These are phyloP conservation scores for Erythrophleum fordii DNA, from an alignment of 306 rosid species.

Conservation along the genomic window DNA sequence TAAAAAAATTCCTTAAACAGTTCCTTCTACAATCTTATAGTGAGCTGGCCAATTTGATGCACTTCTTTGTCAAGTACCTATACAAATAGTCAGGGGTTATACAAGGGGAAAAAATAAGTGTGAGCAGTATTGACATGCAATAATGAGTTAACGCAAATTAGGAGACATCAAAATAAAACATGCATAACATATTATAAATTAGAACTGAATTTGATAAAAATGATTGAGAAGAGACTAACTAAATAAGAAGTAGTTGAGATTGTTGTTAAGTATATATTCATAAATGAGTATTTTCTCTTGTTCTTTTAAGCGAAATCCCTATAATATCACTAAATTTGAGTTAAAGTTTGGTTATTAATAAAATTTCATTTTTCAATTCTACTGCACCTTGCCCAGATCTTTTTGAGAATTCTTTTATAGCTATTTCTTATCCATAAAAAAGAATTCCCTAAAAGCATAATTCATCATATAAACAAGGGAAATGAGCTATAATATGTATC, in stretches of 20 bases:
- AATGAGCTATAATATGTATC: too few species aligned
- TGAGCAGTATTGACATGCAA: too few species aligned
- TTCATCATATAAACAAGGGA: not conserved
- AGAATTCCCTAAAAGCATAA: slow-evolving; percentile 35
- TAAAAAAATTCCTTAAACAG: slow-evolving; percentile 49
- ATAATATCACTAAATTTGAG: not conserved
- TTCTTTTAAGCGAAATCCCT: not conserved
- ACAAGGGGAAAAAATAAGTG: too few species aligned
- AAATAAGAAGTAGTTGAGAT: not conserved
- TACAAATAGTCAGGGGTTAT: not conserved
- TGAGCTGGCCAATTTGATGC: not conserved
- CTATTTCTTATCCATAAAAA: slow-evolving; percentile 43
- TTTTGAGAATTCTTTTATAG: not conserved
- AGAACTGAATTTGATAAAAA: too few species aligned
- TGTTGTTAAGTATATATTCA: not conserved
- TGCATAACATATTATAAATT: not conserved
- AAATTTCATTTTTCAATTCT: not conserved
- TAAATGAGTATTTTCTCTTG: not conserved
- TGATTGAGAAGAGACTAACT: not conserved
- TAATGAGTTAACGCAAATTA: too few species aligned
- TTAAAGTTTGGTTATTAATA: not conserved
- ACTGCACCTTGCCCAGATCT: not conserved
- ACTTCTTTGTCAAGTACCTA: not conserved
- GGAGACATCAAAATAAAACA: not conserved
- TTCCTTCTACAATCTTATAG: not conserved